Conservation (phyloP, 2,329 filamentous ascomycete species). For the Alternaria tenuissima region DNA sequence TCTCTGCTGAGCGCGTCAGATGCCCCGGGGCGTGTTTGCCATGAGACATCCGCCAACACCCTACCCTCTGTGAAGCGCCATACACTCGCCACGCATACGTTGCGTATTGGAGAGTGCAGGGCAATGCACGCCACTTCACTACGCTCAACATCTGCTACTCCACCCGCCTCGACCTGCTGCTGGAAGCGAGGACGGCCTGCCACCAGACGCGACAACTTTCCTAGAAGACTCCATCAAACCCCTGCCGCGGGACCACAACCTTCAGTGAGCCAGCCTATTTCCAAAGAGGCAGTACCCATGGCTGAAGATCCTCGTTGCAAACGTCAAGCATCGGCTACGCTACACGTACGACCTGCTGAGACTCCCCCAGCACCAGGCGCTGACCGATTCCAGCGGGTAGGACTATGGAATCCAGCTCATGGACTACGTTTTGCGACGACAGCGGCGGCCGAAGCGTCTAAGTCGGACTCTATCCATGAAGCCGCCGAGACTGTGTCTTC, state of each 20-base stretch:
- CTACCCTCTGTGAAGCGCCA: slow-evolving; percentile 3
- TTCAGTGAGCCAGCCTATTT: background rate
- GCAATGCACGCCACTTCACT: slow-evolving; percentile 17
- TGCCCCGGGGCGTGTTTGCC: slow-evolving; percentile 23
- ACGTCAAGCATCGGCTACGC: slow-evolving; percentile 3
- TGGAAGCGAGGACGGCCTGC: slow-evolving; percentile 35
- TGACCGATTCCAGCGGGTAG: slow-evolving; percentile 7
- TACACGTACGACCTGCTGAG: slow-evolving; percentile 2
- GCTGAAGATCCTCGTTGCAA: background rate
- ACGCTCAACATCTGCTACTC: slow-evolving; percentile 6
- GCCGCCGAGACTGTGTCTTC: background rate
- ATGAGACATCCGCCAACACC: slow-evolving; percentile 20
- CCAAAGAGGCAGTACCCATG: background rate
- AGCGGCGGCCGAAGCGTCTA: background rate
- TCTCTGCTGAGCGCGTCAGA: slow-evolving; percentile 35
- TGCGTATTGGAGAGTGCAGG: background rate
- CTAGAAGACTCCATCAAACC: slow-evolving; percentile 1
- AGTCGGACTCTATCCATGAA: background rate
- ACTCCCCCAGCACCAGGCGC: background rate
- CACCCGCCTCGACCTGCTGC: slow-evolving; percentile 16
- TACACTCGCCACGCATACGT: background rate
- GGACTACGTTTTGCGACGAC: slow-evolving; percentile 21
- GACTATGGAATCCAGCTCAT: slow-evolving; percentile 13
- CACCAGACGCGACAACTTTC: slow-evolving; percentile 13
- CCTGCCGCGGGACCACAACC: background rate